phyloP scores from a whole-genome alignment of 441 rosid species.

The Capsella rubella region DNA sequence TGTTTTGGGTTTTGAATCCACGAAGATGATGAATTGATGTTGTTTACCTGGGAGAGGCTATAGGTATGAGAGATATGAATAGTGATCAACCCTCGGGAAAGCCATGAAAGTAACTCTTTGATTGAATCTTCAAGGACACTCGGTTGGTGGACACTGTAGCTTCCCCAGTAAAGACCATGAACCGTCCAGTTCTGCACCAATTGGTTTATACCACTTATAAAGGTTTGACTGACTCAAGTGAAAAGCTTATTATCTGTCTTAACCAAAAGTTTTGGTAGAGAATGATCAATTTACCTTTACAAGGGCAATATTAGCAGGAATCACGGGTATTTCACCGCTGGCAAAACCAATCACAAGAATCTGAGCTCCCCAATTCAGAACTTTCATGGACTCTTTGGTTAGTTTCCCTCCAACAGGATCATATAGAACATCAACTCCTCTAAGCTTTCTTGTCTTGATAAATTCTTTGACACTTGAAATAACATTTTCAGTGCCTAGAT shows the following conservation, averaged over 20 bases:
- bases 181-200: slow-evolving; percentile 87
- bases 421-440: slow-evolving; percentile 87
- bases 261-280: slow-evolving; percentile 2
- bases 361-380: slow-evolving; percentile 94
- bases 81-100: slow-evolving; percentile 67
- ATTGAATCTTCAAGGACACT: slow-evolving; percentile 73
- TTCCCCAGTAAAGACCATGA: slow-evolving; percentile 98
- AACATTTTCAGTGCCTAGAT: slow-evolving; percentile 65
- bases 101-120: slow-evolving; percentile 82
- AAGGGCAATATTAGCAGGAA: slow-evolving; percentile 89
- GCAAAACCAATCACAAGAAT: slow-evolving; percentile 92
- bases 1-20: background rate
- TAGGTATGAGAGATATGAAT: slow-evolving; percentile 78
- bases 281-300: slow-evolving; percentile 65
- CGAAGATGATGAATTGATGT: slow-evolving; percentile 9
- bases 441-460: slow-evolving; percentile 76
- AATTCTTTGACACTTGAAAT: slow-evolving; percentile 76
- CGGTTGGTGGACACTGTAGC: slow-evolving; percentile 71
- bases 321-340: slow-evolving; percentile 82
- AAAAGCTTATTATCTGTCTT: slow-evolving; percentile 15
- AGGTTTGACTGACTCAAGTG: slow-evolving; percentile 22
- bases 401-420: slow-evolving; percentile 97
- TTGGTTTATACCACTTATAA: slow-evolving; percentile 7
- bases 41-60: slow-evolving; percentile 68
- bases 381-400: slow-evolving; percentile 76